Evolutionary conservation across 495 filamentous ascomycete genomes (phyloP), one percentile per base, ranked within the genome.

Genomic region (Daldinia decipiens): DNA sequence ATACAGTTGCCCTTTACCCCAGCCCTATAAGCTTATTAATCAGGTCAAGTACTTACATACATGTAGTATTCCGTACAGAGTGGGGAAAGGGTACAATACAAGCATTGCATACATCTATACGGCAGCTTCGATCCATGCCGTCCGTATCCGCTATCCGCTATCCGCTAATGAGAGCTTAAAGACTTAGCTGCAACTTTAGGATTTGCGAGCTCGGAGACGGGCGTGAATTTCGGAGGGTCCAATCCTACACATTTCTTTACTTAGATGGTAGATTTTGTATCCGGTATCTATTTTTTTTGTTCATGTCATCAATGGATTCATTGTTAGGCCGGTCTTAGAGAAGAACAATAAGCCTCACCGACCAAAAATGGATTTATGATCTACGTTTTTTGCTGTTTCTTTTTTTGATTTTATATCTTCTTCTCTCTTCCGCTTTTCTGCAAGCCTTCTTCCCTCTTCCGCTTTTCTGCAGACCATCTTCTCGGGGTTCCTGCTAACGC

Each of bases 191-290:
- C 43, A 36, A 56, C 11, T 56, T 36, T 56, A 43, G 38, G 34
- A 59, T 26, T 43, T 59, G 56, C 56, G 56, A 59, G 56, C 56
- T 59, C 56, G 56, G 56, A 59, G 54, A 57, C 31, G 39, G 11
- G 31, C 4, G 32, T 57, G 29, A 38, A 57, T 21, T 57, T 57
- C 9, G 54, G 32, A 57, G 50, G 54, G n/a, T 24, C 19, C 5
- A 57, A 57, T 32, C 32, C 56, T 59, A 36, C 56, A 47, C 43
- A 24, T 24, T 47, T 24, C 43, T 47, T 21, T 47, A 47, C 43
- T 21, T 47, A 5, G 19, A n/a, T n/a, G n/a, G n/a, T n/a, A n/a
- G n/a, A 47, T 47, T 24, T 24, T 45, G 43, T 47, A 47, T 47
- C 8, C 21, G 6, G 8, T 47, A 21, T 19, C 9, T 45, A 45